Base-by-base conservation (phyloP, 169 alveolate species). In the Plasmodium relictum region DNA sequence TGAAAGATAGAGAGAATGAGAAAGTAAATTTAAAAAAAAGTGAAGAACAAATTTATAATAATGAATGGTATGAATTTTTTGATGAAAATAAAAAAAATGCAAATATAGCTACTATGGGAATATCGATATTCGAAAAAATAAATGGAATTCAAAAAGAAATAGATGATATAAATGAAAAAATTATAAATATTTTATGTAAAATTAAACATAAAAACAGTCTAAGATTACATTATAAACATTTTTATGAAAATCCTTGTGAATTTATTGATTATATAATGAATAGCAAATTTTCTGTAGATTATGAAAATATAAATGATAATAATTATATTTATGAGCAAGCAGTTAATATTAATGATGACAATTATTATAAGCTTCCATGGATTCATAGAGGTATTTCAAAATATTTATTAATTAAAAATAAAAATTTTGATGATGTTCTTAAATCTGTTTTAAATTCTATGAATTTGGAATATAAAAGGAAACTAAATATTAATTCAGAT, bases 321-420 rank as follows among this genome's bases (percentile, higher is more conserved):
- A 54, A 54, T 59, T 83, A 68, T 68, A 66, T 83, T 20, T 83
- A 83, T 48, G 91, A 83, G 22, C 91, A 83, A 42, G 80, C 91
- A 71, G 91, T 73, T 66, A 83, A 83, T 62, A 68, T 83, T 71
- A 83, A 83, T 68, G 85, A 83, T 83, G 91, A 83, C 52, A 66
- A 68, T 20, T 83, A 83, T 83, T 83, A 83, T 72, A 83, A 68
- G 31, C 62, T 83, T 6, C 91, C 91, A 37, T 83, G 91, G 91
- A 85, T 83, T 83, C 91, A 83, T 66, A 83, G 83, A 16, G 91
- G 91, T 22, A 83, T 83, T 68, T 83, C 91, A 66, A 83, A 66
- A 52, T 83, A 83, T 56, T 59, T 83, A 22, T 83, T 68, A 83
- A 68, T 83, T 68, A 66, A 83, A 68, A 68, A 83, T 66, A 66